These are phyloP conservation scores for Bolboschoenoplectus hybrid DNA, from an alignment of 202 grass and related monocot species.

Conservation along the genomic window DNA sequence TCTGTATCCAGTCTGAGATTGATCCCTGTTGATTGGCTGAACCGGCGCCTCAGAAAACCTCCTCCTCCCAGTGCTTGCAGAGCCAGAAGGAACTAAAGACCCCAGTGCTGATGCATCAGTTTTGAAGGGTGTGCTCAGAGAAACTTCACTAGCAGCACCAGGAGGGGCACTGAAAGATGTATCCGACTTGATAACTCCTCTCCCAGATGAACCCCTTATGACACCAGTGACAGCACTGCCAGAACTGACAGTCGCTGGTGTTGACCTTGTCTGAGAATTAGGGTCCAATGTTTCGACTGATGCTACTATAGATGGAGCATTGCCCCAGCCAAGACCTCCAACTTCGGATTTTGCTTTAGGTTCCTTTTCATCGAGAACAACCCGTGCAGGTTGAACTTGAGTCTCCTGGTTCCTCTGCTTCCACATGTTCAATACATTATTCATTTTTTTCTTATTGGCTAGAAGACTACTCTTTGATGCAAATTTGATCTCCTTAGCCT, in stretches of 20 bases:
- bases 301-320: constrained; percentile 35
- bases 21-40: constrained; percentile 45
- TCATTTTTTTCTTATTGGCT: constrained; percentile 99
- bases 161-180: constrained; percentile 52
- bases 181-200: constrained; percentile 75
- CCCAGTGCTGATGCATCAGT: constrained; percentile 69
- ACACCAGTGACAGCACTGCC: constrained; percentile 81
- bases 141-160: constrained; percentile 34
- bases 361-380: constrained; percentile 67
- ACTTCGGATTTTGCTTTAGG: constrained; percentile 62
- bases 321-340: constrained; percentile 51
- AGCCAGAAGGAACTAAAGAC: constrained; percentile 58
- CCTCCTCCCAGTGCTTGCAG: constrained; percentile 69
- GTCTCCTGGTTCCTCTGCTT: constrained; percentile 95
- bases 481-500: constrained; percentile 87
- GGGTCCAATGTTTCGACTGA: constrained; percentile 42
- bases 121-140: constrained; percentile 61
- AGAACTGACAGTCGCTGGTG: constrained; percentile 60
- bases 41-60: constrained; percentile 89
- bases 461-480: constrained; percentile 80
- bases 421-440: constrained; percentile 98
- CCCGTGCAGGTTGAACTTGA: constrained; percentile 43
- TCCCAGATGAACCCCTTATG: constrained; percentile 74
- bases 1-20: constrained; percentile 71
- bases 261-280: constrained; percentile 61